Evolutionary conservation across 1,139 yeast species (phyloP).

Genomic region (Lodderomyces oxycetoniae): DNA sequence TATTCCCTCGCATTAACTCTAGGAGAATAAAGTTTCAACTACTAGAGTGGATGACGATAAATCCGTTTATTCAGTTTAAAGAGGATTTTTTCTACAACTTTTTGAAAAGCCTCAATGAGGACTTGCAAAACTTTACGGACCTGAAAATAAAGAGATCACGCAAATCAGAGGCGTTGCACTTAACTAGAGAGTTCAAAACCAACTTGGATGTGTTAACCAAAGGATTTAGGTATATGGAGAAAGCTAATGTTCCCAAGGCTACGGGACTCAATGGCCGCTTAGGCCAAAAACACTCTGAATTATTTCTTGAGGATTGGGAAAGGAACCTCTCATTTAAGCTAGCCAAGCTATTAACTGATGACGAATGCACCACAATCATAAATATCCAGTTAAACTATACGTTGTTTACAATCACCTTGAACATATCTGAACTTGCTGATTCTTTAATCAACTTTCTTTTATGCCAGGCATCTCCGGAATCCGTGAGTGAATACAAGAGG

Average conservation of each 20-base stretch:
- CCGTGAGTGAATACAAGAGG: conserved; percentile 10
- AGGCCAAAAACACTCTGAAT: conserved; percentile 8
- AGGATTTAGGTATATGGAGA: conserved; percentile 14
- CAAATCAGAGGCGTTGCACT: conserved; percentile 18
- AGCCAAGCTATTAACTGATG: conserved; percentile 23
- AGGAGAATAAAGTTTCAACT: conserved; percentile 26
- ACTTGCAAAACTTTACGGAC: conserved; percentile 12
- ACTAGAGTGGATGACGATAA: conserved; percentile 37
- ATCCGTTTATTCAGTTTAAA: conserved; percentile 33
- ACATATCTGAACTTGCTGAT: conserved; percentile 24
- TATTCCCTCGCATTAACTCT: conserved; percentile 17
- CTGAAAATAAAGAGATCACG: conserved; percentile 11
- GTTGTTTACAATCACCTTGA: conserved; percentile 29
- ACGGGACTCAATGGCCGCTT: conserved; percentile 5
- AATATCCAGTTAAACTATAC: conserved; percentile 37
- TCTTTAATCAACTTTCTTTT: conserved; percentile 13
- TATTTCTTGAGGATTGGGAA: conserved; percentile 17
- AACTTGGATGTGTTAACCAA: conserved; percentile 17
- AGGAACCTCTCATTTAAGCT: conserved; percentile 14
- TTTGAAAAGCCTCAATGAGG: conserved; percentile 12
- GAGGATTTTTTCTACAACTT: conserved; percentile 23
- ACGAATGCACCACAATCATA: conserved; percentile 17
- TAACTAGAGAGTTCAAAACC: conserved; percentile 16
- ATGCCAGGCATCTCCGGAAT: conserved; percentile 8
- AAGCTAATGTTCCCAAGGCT: conserved; percentile 1